Conservation (phyloP, 345 rosid species). For the Euphorbia tirucalli region DNA sequence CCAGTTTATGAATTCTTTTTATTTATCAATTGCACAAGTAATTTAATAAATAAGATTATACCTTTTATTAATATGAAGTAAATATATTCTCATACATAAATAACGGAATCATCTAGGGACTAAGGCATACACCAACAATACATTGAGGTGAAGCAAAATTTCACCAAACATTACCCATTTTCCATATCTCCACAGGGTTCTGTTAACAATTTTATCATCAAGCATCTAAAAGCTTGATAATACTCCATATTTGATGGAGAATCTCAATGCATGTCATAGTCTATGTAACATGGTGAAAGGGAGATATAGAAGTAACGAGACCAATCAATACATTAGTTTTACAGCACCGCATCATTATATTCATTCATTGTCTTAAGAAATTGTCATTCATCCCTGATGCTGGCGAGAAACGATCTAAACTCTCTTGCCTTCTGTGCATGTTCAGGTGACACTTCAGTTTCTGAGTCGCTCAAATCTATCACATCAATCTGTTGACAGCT, state of each 20-base stretch:
- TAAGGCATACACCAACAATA: too few species aligned
- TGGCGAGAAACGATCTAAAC: constrained; percentile 55
- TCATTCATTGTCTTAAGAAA: too few species aligned
- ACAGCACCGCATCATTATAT: not conserved
- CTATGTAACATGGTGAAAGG: not conserved
- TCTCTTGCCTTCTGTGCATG: constrained; percentile 64
- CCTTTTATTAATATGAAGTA: too few species aligned
- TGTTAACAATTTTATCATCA: not conserved
- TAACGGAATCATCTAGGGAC: too few species aligned
- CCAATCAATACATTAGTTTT: not conserved
- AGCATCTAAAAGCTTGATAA: not conserved
- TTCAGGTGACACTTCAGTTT: constrained; percentile 53
- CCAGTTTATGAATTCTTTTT: too few species aligned
- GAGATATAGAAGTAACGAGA: not conserved
- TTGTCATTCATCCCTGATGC: constrained; percentile 34
- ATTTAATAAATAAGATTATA: too few species aligned
- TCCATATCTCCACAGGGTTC: not conserved
- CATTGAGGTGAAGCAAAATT: too few species aligned
- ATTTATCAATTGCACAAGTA: too few species aligned
- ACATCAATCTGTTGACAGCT: constrained; percentile 30
- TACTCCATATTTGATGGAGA: not conserved
- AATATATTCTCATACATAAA: too few species aligned
- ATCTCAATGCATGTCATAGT: not conserved
- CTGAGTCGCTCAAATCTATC: constrained; percentile 74
- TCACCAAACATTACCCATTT: not conserved